Evolutionary conservation across 148 eudicot species (phyloP), one percentile per base, ranked within the genome.

Genomic region (Diospyros lotus): DNA sequence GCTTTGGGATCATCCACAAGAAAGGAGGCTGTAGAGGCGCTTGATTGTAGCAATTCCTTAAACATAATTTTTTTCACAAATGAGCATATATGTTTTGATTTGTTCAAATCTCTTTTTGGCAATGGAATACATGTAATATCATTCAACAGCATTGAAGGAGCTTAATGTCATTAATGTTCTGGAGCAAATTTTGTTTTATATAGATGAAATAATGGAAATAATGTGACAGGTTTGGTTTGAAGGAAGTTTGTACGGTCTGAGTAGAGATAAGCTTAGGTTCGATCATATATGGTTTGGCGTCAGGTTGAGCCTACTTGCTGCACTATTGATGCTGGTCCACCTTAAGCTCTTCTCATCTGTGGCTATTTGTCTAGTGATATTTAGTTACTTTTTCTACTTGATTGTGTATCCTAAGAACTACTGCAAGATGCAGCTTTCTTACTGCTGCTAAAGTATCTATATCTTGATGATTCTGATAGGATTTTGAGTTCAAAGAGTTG

Each of bases 401-500:
- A 43, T 74, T 52, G 13, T 17, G 28, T 45, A 3, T 54, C 71
- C 42, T 51, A 45, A 38, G 11, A 1, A 46, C 58, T 44, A 55
- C 67, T 76, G 45, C 10, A 41, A 1, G 17, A 58, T 45, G n/a
- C 15, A 10, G 50, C 2, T 76, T 9, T 41, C 62, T 40, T 9
- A 6, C 53, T 42, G 45, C 38, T 64, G 11, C 63, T 68, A 28
- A 58, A 42, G 7, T 48, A 50, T 40, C 46, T 60, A 74, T 18
- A 3, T 70, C 64, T 71, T 15, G 45, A 52, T 66, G 41, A 53
- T 9, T 75, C 59, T 76, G 18, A 66, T 79, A 94, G 98, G 93
- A 91, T 69, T 94, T 94, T 81, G 90, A 87, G 44, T 94, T 86
- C 76, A 61, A 78, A 13, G 98, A 94, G 82, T 72, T 91, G 78